Percentiles rank a stretch among this genome's conserved stretches.
Conservation (phyloP, 495 filamentous ascomycete genomes). For the Mytilinidion resinicola region DNA sequence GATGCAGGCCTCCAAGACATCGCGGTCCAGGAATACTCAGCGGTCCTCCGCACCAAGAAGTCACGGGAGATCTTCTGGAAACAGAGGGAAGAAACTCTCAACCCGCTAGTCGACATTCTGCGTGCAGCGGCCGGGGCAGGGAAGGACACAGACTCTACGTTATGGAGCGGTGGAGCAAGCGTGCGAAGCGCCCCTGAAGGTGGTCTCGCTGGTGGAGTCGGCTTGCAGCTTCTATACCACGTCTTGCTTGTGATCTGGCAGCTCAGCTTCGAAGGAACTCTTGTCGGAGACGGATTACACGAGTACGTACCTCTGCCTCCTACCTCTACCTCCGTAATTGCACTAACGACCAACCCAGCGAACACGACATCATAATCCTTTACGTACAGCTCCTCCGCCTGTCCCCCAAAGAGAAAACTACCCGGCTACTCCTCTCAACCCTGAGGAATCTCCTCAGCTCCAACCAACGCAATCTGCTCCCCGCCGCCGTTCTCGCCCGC, state of each 20-base stretch:
- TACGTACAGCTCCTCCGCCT: conserved; percentile 84
- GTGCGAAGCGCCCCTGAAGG: conserved; percentile 53
- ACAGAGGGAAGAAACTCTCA: conserved; percentile 73
- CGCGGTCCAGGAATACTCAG: conserved; percentile 84
- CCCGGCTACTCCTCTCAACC: conserved; percentile 81
- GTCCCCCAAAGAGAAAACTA: conserved; percentile 97
- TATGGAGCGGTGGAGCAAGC: conserved; percentile 58
- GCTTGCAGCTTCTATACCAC: conserved; percentile 90
- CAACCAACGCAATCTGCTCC: conserved; percentile 73
- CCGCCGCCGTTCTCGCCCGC: conserved; percentile 71
- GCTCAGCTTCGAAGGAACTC: conserved; percentile 79
- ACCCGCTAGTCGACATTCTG: conserved; percentile 76
- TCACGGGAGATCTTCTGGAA: conserved; percentile 85
- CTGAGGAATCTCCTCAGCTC: conserved; percentile 74
- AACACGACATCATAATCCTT: conserved; percentile 85
- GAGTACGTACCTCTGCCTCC: conserved; percentile 48
- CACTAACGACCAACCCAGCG: conserved; percentile 46
- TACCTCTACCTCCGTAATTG: background rate
- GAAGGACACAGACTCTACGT: conserved; percentile 60
- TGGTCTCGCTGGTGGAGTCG: conserved; percentile 71
- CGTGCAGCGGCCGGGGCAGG: conserved; percentile 64
- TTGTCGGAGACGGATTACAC: conserved; percentile 80
- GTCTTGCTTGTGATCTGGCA: conserved; percentile 92
- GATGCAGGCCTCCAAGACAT: conserved; percentile 92
- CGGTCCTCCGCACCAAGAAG: conserved; percentile 67